phyloP scores from a whole-genome alignment of 2,329 filamentous ascomycete genomes.

The Monilinia laxa region DNA sequence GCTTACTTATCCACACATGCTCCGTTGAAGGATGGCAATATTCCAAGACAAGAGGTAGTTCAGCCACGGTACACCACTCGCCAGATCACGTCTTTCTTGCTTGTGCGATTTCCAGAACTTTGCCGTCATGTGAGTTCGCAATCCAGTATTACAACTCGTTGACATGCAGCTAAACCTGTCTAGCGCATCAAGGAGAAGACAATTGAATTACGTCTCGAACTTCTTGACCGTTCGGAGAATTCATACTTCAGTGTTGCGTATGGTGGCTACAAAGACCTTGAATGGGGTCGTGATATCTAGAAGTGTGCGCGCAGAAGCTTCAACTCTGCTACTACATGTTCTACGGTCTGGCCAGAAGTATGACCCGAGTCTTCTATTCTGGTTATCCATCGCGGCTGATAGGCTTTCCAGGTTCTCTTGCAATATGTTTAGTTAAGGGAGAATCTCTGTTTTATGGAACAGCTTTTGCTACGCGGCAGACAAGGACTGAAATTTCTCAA shows the following conservation, averaged over 20 bases:
- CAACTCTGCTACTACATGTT: slow-evolving; percentile 7
- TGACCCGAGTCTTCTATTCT: not conserved
- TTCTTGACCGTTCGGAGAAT: slow-evolving; percentile 21
- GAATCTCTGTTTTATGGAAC: not conserved
- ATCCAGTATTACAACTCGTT: not conserved
- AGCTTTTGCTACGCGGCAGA: not conserved
- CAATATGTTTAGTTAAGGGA: not conserved
- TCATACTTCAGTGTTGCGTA: slow-evolving; percentile 22
- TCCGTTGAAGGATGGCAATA: slow-evolving; percentile 18
- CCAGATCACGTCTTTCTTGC: slow-evolving; percentile 5
- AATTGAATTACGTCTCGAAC: slow-evolving; percentile 17
- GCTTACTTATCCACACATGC: slow-evolving; percentile 24
- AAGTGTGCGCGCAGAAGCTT: not conserved
- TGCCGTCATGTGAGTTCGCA: slow-evolving; percentile 9
- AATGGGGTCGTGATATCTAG: slow-evolving; percentile 23
- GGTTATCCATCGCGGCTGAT: not conserved
- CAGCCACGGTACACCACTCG: slow-evolving; percentile 12
- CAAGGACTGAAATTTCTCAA: slow-evolving; percentile 2
- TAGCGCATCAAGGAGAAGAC: slow-evolving; percentile 15
- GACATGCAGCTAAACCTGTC: not conserved
- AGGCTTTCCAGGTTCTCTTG: not conserved
- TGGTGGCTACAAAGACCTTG: slow-evolving; percentile 20
- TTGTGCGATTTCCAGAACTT: slow-evolving; percentile 18
- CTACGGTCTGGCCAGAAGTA: not conserved
- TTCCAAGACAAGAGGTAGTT: slow-evolving; percentile 15